Evolutionary conservation across 108 stramenopile genomes (phyloP).

Genomic region (Parietichytrium sp.): DNA sequence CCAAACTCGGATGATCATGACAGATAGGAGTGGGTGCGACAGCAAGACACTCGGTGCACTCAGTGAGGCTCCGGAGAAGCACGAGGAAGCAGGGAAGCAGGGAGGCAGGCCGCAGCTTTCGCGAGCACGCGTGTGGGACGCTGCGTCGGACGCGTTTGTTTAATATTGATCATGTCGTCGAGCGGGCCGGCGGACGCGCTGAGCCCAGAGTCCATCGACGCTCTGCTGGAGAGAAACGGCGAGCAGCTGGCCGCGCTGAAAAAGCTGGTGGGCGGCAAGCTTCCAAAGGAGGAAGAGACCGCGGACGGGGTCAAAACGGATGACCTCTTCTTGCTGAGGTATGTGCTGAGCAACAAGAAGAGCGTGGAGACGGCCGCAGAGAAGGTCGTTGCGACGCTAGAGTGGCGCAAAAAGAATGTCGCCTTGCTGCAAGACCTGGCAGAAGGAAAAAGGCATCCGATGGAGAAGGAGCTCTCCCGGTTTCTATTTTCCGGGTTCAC

Average conservation of each 20-base stretch:
- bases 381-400: constrained; percentile 14
- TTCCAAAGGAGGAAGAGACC: not conserved
- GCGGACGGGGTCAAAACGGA: constrained; percentile 3
- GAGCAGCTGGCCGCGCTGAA: not conserved
- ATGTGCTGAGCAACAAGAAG: not conserved
- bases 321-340: constrained; percentile 12
- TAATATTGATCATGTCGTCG: too few relatives aligned
- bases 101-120: too few relatives aligned
- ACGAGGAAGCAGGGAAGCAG: too few relatives aligned
- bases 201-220: not conserved
- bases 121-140: too few relatives aligned
- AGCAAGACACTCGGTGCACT: too few relatives aligned
- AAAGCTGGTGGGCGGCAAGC: not conserved
- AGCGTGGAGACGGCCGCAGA: not conserved
- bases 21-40: too few relatives aligned
- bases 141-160: too few relatives aligned
- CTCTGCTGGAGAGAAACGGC: not conserved
- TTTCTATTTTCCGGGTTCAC: not conserved
- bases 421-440: not conserved
- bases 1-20: too few relatives aligned
- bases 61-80: too few relatives aligned
- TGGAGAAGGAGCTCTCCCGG: not conserved
- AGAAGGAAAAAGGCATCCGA: not conserved
- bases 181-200: not conserved
- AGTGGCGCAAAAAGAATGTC: constrained; percentile 1